A percentile compares a stretch with the other conserved stretches of the same genome.
These are phyloP conservation scores for Suzukiozyma palmioleophila DNA, from an alignment of 1,139 yeast species.

Conservation along the genomic window DNA sequence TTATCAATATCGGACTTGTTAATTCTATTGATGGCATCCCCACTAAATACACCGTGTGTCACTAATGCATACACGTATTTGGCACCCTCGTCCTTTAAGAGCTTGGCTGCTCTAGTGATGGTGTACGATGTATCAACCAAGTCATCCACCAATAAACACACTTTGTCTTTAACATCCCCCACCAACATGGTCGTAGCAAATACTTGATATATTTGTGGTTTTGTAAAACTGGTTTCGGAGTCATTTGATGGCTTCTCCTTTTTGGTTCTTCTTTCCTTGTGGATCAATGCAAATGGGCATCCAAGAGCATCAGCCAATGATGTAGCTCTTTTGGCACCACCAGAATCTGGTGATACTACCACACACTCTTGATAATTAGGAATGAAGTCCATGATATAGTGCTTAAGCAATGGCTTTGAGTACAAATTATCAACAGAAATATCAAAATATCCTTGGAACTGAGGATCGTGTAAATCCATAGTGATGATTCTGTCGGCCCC, in stretches of 20 bases:
- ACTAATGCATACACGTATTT: constrained; percentile 78
- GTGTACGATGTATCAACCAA: constrained; percentile 93
- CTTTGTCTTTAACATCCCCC: constrained; percentile 83
- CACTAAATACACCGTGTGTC: constrained; percentile 91
- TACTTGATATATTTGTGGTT: constrained; percentile 7
- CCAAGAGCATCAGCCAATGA: constrained; percentile 88
- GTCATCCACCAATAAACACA: constrained; percentile 87
- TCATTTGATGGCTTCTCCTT: constrained; percentile 3
- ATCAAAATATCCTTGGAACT: constrained; percentile 89
- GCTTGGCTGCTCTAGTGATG: constrained; percentile 83
- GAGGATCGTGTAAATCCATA: constrained; percentile 96
- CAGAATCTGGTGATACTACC: constrained; percentile 93
- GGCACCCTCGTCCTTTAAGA: constrained; percentile 92
- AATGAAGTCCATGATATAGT: constrained; percentile 68
- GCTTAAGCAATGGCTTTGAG: constrained; percentile 78
- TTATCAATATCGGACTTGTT: constrained; percentile 71
- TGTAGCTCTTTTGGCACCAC: constrained; percentile 96
- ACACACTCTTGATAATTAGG: constrained; percentile 77
- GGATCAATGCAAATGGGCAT: constrained; percentile 89
- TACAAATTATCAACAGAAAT: constrained; percentile 90
- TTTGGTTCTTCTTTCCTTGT: constrained; percentile 80
- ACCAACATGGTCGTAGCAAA: constrained; percentile 84
- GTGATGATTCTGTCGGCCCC: constrained; percentile 97
- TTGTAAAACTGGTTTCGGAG: constrained; percentile 3
- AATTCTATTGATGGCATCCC: constrained; percentile 80